Evolutionary conservation across 169 alveolate species (phyloP).

Genomic region (Theileria equi): DNA sequence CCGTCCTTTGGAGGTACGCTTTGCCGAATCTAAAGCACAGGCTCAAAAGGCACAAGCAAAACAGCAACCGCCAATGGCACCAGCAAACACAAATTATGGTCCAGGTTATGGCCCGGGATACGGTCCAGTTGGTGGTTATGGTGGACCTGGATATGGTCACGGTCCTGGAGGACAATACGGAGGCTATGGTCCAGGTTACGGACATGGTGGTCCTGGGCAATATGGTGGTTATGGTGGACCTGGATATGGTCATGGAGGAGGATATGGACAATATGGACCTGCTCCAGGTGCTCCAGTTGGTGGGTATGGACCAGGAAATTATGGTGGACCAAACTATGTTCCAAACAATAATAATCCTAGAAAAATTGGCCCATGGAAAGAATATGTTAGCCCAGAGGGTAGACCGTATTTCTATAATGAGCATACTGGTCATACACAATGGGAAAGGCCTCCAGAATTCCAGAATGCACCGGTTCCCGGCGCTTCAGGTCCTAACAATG

Average conservation of each 20-base stretch:
- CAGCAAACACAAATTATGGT: not conserved
- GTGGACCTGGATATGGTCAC: not conserved
- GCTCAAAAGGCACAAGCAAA: slow-evolving; percentile 37
- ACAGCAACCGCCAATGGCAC: slow-evolving; percentile 7
- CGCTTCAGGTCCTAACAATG: not conserved
- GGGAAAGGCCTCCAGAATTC: slow-evolving; percentile 89
- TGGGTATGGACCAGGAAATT: not conserved
- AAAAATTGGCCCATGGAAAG: slow-evolving; percentile 82
- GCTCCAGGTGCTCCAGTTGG: not conserved
- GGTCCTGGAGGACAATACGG: slow-evolving; percentile 4
- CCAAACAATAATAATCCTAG: slow-evolving; percentile 77
- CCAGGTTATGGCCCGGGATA: no score
- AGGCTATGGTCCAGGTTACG: not conserved
- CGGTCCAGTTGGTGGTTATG: no score
- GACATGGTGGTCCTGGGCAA: slow-evolving; percentile 1
- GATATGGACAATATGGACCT: not conserved
- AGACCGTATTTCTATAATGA: slow-evolving; percentile 81
- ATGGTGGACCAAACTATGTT: slow-evolving; percentile 1
- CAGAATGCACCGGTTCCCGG: slow-evolving; percentile 53
- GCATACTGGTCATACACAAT: slow-evolving; percentile 82
- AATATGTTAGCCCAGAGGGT: slow-evolving; percentile 84
- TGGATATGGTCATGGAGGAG: slow-evolving; percentile 1
- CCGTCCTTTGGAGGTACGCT: slow-evolving; percentile 86
- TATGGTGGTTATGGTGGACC: not conserved
- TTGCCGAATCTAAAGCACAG: slow-evolving; percentile 79